These are phyloP conservation scores for Phytophthora citrophthora DNA, from an alignment of 352 stramenopile genomes.

Conservation along the genomic window DNA sequence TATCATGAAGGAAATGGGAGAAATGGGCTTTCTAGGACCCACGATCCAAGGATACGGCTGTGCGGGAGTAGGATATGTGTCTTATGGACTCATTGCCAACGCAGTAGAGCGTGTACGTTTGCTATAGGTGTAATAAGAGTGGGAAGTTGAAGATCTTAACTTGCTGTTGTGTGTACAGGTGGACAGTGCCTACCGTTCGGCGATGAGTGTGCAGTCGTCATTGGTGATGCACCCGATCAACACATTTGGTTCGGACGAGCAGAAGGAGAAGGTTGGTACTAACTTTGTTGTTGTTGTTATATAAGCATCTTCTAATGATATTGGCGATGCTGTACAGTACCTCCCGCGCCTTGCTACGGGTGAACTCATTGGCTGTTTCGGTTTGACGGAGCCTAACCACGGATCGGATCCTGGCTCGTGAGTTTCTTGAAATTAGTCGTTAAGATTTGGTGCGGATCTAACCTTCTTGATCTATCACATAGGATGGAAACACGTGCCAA, in stretches of 20 bases:
- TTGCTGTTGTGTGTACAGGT: conserved; percentile 48
- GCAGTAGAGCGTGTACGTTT: conserved; percentile 89
- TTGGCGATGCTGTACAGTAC: conserved; percentile 63
- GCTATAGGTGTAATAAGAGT: neutral
- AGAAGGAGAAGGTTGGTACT: conserved; percentile 91
- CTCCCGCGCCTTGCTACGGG: conserved; percentile 94
- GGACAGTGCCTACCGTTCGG: conserved; percentile 96
- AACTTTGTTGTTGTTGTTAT: neutral
- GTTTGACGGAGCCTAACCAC: conserved; percentile 98
- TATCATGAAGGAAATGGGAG: conserved; percentile 95
- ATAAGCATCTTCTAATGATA: neutral
- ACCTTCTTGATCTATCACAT: neutral
- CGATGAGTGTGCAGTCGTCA: conserved; percentile 98
- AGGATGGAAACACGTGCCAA: conserved; percentile 96
- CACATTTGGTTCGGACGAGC: conserved; percentile 95
- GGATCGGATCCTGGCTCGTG: conserved; percentile 94
- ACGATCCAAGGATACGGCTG: conserved; percentile 97
- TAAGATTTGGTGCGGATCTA: neutral
- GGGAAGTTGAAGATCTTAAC: neutral
- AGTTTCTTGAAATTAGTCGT: conserved; percentile 15
- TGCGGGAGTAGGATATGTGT: conserved; percentile 94
- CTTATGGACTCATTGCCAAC: conserved; percentile 97
- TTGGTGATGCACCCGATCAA: conserved; percentile 99
- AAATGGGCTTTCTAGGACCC: conserved; percentile 94
- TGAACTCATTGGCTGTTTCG: conserved; percentile 98